Evolutionary conservation across 805 yeast genomes (phyloP), one percentile per base, ranked within the genome.

Genomic region (Lipomyces starkeyi): DNA sequence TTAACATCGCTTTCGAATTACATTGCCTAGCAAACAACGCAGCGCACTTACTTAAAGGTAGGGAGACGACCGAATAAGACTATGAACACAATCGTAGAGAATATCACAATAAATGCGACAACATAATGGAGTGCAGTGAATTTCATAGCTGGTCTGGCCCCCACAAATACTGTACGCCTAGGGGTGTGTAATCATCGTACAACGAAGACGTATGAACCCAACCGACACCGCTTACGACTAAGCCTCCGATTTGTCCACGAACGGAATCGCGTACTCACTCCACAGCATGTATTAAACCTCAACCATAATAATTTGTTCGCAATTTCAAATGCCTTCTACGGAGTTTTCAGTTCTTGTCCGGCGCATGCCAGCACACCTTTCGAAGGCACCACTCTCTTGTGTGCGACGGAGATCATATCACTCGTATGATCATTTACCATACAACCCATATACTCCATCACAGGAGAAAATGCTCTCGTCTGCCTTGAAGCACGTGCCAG

Each of bases 401-500:
- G 22, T n/a, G 17, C n/a, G 32, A 29, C 40, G 29, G 20, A 54
- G 66, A 35, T 49, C 54, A 27, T 78, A 77, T 63, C 80, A 78
- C 64, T 78, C 81, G 1, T 58, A 64, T 37, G 76, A 77, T 22
- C 80, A 78, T 59, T 72, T 69, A 3, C 71, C 71, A 3, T 69
- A 69, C 9, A 73, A 76, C 5, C 35, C 64, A 13, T 68, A 72
- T 8, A 53, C 76, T 43, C 71, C 74, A 2, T 68, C 73, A 0
- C 86, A 85, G 70, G 76, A 81, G 54, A 76, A 78, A 58, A 80
- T 88, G 37, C 75, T 83, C 29, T 69, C 77, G 17, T 60, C 71
- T 34, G 84, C 85, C 0, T 72, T 83, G 58, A 63, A 64, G 6
- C 73, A 72, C 62, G 85, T 88, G 35, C 90, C 90, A 6, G 72